Evolutionary conservation across 2,329 filamentous ascomycete genomes (phyloP), one percentile per base, ranked within the genome.

Genomic region (Pseudocercospora musae): DNA sequence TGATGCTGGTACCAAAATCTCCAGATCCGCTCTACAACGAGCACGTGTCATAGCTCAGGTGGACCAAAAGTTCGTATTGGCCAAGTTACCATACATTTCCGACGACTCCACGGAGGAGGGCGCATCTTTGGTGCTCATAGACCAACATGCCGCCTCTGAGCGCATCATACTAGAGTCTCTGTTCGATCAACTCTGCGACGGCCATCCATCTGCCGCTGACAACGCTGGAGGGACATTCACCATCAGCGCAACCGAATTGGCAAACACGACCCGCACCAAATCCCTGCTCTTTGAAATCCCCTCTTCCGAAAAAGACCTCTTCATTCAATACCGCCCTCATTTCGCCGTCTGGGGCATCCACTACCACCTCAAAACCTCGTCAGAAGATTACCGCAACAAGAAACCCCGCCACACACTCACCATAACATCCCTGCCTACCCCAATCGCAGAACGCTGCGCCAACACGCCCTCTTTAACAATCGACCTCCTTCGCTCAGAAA

Each of bases 81-180:
- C 87, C 21, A 89, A 85, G 65, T 77, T 91, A 55, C 73, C 66
- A 6, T 46, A 25, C 15, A 25, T n/a, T n/a, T 10, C 20, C 8
- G 15, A 18, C 52, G 58, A 11, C 49, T 21, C 10, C 53, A 44
- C 15, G 7, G 48, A 48, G 8, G 10, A 20, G 10, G 50, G 37
- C 33, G 65, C 73, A 2, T 68, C 87, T 1, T 78, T 98, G 4
- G 82, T 96, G 0, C 80, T 97, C 42, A 83, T 97, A 5, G 95
- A 99, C 71, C 95, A 99, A 72, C 95, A 99, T 73, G 95, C 95
- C 0, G 95, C 93, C 2, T 94, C 97, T 73, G 95, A 99, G 78
- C 85, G 95, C 50, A 87, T 90, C 65, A 87, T 88, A 1, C 84
- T 98, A 0, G 95, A 99, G 73, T 73, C 76, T 0, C 80, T 99